Evolutionary conservation across 2,329 filamentous ascomycete species (phyloP).

Genomic region (Canariomyces notabilis): DNA sequence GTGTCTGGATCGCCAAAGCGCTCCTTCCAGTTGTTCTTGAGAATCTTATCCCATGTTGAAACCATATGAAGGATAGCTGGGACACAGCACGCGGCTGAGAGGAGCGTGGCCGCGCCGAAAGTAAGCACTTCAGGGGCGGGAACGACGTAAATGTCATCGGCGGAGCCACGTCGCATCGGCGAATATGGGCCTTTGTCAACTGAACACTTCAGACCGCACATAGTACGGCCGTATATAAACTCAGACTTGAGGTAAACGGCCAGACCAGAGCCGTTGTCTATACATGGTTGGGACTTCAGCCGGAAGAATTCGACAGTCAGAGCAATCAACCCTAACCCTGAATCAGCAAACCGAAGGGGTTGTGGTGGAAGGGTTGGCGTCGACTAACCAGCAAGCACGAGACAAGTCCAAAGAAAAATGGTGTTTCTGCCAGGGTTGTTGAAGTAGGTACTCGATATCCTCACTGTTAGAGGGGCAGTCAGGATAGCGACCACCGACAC

Average conservation of each 20-base stretch:
- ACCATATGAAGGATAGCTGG: constrained; percentile 57
- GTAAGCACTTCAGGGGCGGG: constrained; percentile 51
- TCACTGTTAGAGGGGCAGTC: constrained; percentile 57
- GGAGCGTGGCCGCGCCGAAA: constrained; percentile 55
- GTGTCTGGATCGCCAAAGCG: constrained; percentile 34
- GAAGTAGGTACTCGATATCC: constrained; percentile 59
- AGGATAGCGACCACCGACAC: constrained; percentile 62
- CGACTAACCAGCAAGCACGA: constrained; percentile 52
- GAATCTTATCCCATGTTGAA: constrained; percentile 60
- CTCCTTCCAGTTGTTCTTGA: constrained; percentile 56
- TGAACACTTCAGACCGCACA: constrained; percentile 47
- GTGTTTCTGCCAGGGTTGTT: constrained; percentile 57
- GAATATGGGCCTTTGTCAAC: constrained; percentile 45
- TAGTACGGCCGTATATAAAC: constrained; percentile 41
- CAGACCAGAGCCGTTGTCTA: constrained; percentile 33
- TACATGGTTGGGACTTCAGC: constrained; percentile 40
- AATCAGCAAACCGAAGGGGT: background rate
- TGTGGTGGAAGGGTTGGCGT: background rate
- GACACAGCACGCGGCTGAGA: constrained; percentile 60
- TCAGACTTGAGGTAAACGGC: constrained; percentile 31
- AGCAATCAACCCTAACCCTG: constrained; percentile 47
- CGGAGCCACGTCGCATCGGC: constrained; percentile 48
- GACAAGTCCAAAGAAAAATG: constrained; percentile 61
- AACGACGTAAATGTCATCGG: constrained; percentile 59
- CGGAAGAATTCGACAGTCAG: constrained; percentile 62